Evolutionary conservation across 1,284 basidiomycete genomes (phyloP), one percentile per base, ranked within the genome.

Genomic region (Coriolopsis trogii): DNA sequence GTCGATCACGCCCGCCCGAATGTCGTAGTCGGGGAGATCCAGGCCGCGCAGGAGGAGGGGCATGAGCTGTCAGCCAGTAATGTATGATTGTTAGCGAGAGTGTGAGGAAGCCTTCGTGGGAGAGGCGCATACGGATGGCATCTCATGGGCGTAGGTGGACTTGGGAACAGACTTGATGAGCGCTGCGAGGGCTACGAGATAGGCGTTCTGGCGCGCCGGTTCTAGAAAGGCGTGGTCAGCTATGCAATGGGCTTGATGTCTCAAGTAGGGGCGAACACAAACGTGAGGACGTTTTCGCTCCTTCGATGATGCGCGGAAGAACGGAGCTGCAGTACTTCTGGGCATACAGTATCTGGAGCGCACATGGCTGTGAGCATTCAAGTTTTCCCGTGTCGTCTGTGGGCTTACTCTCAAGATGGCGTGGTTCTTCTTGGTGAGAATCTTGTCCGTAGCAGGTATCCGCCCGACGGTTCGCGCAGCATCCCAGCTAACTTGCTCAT

Each of bases 11-110:
- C 89, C 87, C 2, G 80, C 77, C 16, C 92, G 83, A 51, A 95
- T 85, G 20, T 81, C 77, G 4, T 81, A 69, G 66, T 94, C 88
- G 1, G 85, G 82, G 1, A 97, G 73, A 31, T 89, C 81, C 6
- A 99, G 80, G 2, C 92, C 89, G 18, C 91, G 91, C 40, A 99
- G 76, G 1, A 99, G 79, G 15, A 98, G 76, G 0, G 96, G 95
- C 59, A 98, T 83, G 13, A 98, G 80, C 89, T 96, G 64, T n/a
- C 49, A 49, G 37, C 37, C 38, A 30, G 18, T 48, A 13, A 6
- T 30, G 30, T 8, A 13, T 9, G 15, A 20, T 6, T 13, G 15
- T 42, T 26, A 24, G 8, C 66, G 6, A 3, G 6, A 24, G 2
- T 3, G 41, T 2, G 3, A 33, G 9, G n/a, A 3, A 8, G 6